Percentiles rank a stretch among this genome's conserved stretches.
Evolutionary conservation across 2,329 filamentous ascomycete species (phyloP).

Genomic region (Chrysosporium queenslandicum): DNA sequence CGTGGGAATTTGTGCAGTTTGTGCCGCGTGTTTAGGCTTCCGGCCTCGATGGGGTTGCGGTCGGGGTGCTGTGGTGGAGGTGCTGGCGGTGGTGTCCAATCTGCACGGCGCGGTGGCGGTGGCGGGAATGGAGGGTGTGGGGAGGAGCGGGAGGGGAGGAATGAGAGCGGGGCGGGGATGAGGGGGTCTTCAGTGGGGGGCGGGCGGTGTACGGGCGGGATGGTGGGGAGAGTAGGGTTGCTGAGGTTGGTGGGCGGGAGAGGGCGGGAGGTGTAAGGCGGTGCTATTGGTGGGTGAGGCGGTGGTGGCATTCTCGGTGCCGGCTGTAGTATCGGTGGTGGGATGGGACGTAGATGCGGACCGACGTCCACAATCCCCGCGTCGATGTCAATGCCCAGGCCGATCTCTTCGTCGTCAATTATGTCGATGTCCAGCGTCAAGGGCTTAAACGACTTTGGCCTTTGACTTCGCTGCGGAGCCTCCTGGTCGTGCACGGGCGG

Average conservation of each 20-base stretch:
- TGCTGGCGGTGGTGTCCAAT: too few species aligned
- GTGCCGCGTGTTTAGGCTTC: not conserved
- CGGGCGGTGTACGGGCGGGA: not conserved
- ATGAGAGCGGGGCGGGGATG: constrained; percentile 4
- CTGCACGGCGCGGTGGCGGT: too few species aligned
- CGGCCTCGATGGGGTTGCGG: not conserved
- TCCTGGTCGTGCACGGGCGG: not conserved
- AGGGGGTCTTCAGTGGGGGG: not conserved
- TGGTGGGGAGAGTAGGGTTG: not conserved
- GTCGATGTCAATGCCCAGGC: constrained; percentile 5
- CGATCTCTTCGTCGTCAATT: constrained; percentile 8
- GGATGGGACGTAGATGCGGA: not conserved
- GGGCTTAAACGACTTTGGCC: not conserved
- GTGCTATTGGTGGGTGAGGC: not conserved
- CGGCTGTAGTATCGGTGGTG: too few species aligned
- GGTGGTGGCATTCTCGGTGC: not conserved
- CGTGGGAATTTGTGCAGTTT: constrained; percentile 3
- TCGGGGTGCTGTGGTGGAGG: not conserved
- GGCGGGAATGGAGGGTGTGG: not conserved
- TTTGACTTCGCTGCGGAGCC: not conserved
- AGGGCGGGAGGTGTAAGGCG: not conserved
- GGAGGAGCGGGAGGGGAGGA: not conserved
- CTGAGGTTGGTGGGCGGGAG: not conserved
- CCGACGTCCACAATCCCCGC: not conserved
- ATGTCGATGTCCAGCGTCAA: not conserved